Base-by-base conservation (phyloP, 306 rosid genomes). In the Lithocarpus polystachyus region DNA sequence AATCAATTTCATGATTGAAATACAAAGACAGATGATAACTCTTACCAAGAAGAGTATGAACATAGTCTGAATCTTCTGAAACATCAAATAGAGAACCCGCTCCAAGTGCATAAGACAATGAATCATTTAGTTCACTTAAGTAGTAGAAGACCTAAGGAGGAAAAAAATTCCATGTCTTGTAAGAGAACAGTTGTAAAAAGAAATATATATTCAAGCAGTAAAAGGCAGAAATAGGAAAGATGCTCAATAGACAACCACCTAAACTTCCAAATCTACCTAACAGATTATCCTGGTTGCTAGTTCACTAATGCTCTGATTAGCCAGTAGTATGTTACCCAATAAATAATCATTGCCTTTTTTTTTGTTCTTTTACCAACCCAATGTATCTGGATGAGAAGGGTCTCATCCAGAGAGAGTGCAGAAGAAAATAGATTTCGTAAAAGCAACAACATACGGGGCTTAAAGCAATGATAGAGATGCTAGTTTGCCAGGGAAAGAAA, bases 11-110 rank as follows among this genome's bases (percentile, higher is more conserved):
- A 40, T 69, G 45, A 40, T 20, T 57, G 37, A 76, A 68, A 68
- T 19, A 69, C 60, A 29, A 73, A 14, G 68, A 55, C 23, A 37
- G 26, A 77, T 18, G 52, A 55, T 40, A 68, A 62, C 68, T 37
- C 92, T 82, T 85, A 95, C 99, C 98, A 17, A 91, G 97, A 86
- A 95, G 99, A 9, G 99, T 95, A 64, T 95, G 97, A 80, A 92
- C 95, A 53, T 92, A 95, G 85, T 95, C 94, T 75, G 99, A 87
- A 84, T 95, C 99, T 79, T 91, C 96, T 23, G 99, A 91, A 76
- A 95, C 99, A 71, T 95, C 90, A 79, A 95, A 95, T 13, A 91
- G 80, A 62, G 99, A 87, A 80, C 96, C 94, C 60, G 99, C 99
- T 81, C 99, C 99, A 77, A 95, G 97, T 56, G 99, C 98, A 79